phyloP scores from a whole-genome alignment of 2,329 filamentous ascomycete species.

The Fusarium circinatum region DNA sequence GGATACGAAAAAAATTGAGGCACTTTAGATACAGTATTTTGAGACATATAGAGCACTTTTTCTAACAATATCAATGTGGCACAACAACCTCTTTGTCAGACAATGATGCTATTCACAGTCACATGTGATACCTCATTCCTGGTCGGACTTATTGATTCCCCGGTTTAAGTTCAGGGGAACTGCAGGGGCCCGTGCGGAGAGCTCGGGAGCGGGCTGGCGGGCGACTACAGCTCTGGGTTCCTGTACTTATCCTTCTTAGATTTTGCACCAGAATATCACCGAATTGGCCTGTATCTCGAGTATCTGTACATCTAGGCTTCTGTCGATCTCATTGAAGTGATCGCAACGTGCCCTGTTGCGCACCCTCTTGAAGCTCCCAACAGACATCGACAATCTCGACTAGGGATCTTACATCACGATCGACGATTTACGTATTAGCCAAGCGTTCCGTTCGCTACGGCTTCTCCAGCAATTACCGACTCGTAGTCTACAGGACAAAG shows the following conservation, averaged over 20 bases:
- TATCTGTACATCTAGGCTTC: slow-evolving; percentile 18
- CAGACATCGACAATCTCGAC: slow-evolving; percentile 37
- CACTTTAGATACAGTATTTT: too few relatives aligned
- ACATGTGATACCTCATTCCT: slow-evolving; percentile 17
- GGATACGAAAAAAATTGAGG: not conserved
- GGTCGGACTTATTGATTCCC: slow-evolving; percentile 30
- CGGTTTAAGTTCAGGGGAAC: slow-evolving; percentile 30
- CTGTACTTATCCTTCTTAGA: slow-evolving; percentile 1
- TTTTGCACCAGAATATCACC: not conserved
- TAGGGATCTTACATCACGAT: slow-evolving; percentile 38
- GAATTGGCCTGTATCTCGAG: not conserved
- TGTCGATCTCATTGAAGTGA: slow-evolving; percentile 32
- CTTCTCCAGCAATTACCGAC: slow-evolving; percentile 13
- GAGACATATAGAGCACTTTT: not conserved
- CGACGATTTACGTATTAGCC: slow-evolving; percentile 36
- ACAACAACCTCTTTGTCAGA: not conserved
- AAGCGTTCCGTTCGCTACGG: slow-evolving; percentile 23
- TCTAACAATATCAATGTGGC: not conserved
- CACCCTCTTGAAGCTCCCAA: slow-evolving; percentile 38
- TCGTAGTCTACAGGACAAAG: not conserved
- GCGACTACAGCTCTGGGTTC: slow-evolving; percentile 1
- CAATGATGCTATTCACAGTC: slow-evolving; percentile 15
- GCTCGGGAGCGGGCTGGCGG: slow-evolving; percentile 29
- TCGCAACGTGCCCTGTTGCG: slow-evolving; percentile 34
- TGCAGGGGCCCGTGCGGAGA: slow-evolving; percentile 28